phyloP scores from a whole-genome alignment of 1,284 basidiomycete species.

The Cryptococcus sp. region DNA sequence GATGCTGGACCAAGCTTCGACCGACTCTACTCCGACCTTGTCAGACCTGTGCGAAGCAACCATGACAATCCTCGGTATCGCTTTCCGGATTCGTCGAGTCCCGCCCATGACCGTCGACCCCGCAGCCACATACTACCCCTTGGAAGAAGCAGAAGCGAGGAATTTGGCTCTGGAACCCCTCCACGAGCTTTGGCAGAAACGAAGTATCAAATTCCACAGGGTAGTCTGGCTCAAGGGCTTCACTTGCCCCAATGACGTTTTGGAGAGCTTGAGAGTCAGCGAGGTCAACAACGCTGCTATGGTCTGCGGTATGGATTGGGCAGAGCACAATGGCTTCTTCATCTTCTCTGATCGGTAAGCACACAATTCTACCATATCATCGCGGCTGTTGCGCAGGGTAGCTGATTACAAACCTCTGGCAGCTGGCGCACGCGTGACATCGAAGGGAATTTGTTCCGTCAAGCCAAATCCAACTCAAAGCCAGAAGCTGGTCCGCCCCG shows the following conservation, averaged over 20 bases:
- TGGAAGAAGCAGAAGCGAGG: constrained; percentile 87
- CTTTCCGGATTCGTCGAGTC: constrained; percentile 83
- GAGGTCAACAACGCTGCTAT: constrained; percentile 86
- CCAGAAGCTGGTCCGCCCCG: constrained; percentile 87
- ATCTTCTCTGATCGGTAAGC: constrained; percentile 89
- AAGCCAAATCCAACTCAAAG: constrained; percentile 87
- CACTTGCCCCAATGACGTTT: constrained; percentile 92
- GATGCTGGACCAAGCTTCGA: constrained; percentile 91
- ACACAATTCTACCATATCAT: not conserved
- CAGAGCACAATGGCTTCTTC: constrained; percentile 91
- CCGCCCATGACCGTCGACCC: constrained; percentile 86
- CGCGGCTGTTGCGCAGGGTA: not conserved
- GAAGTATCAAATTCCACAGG: constrained; percentile 78
- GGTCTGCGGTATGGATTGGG: constrained; percentile 99
- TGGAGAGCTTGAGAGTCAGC: constrained; percentile 88
- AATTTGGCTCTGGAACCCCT: constrained; percentile 88
- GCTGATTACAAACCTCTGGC: not conserved
- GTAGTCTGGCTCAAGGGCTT: constrained; percentile 97
- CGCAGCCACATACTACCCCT: constrained; percentile 81
- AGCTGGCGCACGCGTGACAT: constrained; percentile 95
- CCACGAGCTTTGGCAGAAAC: constrained; percentile 72
- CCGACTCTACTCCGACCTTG: constrained; percentile 87
- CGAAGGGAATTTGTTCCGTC: constrained; percentile 91
- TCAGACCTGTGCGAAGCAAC: constrained; percentile 90
- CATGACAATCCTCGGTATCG: constrained; percentile 82